Percentiles rank a stretch among this genome's conserved stretches.
Evolutionary conservation across 371 early-diverging fungal species (phyloP).

Genomic region (Apophysomyces trapeziformis): DNA sequence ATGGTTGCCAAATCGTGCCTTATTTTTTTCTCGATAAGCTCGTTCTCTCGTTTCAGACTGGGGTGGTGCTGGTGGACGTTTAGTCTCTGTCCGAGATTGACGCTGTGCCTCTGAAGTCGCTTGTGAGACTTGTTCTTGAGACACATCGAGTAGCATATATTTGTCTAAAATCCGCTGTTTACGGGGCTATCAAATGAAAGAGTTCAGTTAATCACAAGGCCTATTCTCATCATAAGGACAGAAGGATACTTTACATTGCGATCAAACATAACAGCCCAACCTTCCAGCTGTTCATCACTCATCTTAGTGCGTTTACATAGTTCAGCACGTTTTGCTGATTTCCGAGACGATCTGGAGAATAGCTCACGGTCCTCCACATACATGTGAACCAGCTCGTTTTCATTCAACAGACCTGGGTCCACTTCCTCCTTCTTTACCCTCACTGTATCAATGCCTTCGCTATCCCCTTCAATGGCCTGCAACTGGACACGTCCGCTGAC

Average conservation of each 20-base stretch:
- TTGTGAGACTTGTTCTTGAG: conserved; percentile 24
- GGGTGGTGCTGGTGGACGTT: conserved; percentile 17
- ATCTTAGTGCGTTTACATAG: conserved; percentile 72
- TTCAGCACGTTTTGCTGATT: conserved; percentile 60
- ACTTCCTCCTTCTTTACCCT: conserved; percentile 22
- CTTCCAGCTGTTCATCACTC: conserved; percentile 92
- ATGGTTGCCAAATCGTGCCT: conserved; percentile 69
- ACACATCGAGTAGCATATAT: conserved; percentile 56
- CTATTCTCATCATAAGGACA: not conserved
- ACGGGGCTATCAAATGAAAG: conserved; percentile 55
- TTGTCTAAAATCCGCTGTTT: conserved; percentile 65
- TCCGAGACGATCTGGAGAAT: conserved; percentile 62
- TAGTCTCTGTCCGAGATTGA: conserved; percentile 20
- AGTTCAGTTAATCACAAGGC: not conserved
- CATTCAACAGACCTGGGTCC: conserved; percentile 64
- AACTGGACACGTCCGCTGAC: conserved; percentile 60
- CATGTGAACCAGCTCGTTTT: conserved; percentile 59
- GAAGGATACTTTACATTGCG: conserved; percentile 69
- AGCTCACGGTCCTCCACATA: conserved; percentile 56
- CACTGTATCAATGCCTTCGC: conserved; percentile 53
- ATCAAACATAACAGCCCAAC: conserved; percentile 88
- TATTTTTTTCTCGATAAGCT: conserved; percentile 63
- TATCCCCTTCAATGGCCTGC: conserved; percentile 45
- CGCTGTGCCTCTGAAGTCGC: conserved; percentile 20
- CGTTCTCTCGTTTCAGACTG: conserved; percentile 36